A percentile compares a stretch with the other conserved stretches of the same genome.
These are phyloP conservation scores for Fragilaria crotonensis DNA, from an alignment of 108 stramenopile species.

Conservation along the genomic window DNA sequence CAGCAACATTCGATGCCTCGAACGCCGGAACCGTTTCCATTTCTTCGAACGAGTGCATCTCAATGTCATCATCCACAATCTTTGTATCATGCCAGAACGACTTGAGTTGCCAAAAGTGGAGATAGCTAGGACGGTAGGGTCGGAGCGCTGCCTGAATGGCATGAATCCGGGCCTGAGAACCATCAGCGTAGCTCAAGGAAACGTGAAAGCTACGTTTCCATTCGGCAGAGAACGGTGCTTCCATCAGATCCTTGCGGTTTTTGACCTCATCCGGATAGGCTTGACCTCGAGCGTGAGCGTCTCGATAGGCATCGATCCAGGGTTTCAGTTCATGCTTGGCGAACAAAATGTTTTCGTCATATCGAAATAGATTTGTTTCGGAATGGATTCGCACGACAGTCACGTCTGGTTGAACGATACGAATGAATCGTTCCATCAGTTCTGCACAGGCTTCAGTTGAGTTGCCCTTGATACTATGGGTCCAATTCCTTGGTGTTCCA, in stretches of 20 bases:
- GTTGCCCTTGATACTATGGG: conserved; percentile 72
- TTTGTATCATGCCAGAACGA: conserved; percentile 92
- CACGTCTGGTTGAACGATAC: conserved; percentile 57
- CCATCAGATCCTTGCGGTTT: conserved; percentile 12
- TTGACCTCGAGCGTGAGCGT: conserved; percentile 60
- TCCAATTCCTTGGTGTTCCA: conserved; percentile 86
- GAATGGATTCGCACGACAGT: conserved; percentile 80
- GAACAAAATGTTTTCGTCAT: conserved; percentile 94
- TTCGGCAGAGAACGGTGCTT: conserved; percentile 43
- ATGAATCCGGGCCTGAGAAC: conserved; percentile 86
- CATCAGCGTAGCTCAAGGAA: conserved; percentile 91
- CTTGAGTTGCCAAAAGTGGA: conserved; percentile 95
- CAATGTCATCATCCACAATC: conserved; percentile 86
- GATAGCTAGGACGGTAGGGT: conserved; percentile 85
- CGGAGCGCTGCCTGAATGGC: conserved; percentile 93
- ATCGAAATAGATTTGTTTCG: conserved; percentile 87
- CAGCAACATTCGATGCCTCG: conserved; percentile 32
- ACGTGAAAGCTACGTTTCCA: conserved; percentile 79
- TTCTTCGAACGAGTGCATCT: conserved; percentile 86
- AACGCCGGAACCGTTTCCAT: conserved; percentile 89
- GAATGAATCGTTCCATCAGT: conserved; percentile 77
- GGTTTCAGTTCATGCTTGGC: conserved; percentile 88
- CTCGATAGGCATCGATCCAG: conserved; percentile 73
- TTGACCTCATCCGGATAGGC: conserved; percentile 42
- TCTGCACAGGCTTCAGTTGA: conserved; percentile 78